A percentile compares a stretch with the other conserved stretches of the same genome.
Evolutionary conservation across 2,329 filamentous ascomycete genomes (phyloP).

Genomic region (Byssoonygena ceratinophila): DNA sequence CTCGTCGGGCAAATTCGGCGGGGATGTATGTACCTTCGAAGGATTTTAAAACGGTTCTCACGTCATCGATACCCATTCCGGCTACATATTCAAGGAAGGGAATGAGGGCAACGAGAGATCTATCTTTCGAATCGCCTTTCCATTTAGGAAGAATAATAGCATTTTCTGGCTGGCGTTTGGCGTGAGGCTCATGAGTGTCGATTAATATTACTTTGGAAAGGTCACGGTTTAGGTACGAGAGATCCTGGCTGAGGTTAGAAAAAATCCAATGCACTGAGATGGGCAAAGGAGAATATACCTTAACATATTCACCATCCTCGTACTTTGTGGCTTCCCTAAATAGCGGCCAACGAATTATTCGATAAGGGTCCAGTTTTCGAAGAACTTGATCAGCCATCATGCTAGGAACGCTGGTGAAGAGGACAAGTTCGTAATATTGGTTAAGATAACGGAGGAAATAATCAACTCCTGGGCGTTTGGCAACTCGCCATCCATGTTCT

Average conservation of each 20-base stretch:
- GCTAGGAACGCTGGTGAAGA: conserved; percentile 84
- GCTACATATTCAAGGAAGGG: conserved; percentile 96
- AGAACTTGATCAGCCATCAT: conserved; percentile 77
- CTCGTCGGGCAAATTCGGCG: conserved; percentile 75
- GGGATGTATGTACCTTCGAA: conserved; percentile 87
- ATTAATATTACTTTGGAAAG: conserved; percentile 91
- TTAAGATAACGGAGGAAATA: conserved; percentile 95
- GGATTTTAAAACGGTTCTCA: conserved; percentile 73
- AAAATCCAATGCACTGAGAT: neutral
- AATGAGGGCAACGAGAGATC: conserved; percentile 75
- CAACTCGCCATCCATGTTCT: conserved; percentile 88
- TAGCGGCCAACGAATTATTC: conserved; percentile 87
- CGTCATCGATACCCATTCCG: conserved; percentile 82
- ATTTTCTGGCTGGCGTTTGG: conserved; percentile 88
- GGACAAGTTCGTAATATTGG: conserved; percentile 94
- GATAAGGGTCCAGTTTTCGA: conserved; percentile 88
- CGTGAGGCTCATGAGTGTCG: conserved; percentile 73
- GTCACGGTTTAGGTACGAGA: conserved; percentile 95
- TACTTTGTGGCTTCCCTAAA: conserved; percentile 97
- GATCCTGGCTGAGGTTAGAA: conserved; percentile 50
- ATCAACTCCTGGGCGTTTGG: conserved; percentile 88
- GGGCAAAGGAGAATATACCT: conserved; percentile 46
- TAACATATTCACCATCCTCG: conserved; percentile 90
- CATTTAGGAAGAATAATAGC: conserved; percentile 85
- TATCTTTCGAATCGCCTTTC: conserved; percentile 73